Evolutionary conservation across 495 filamentous ascomycete species (phyloP), one percentile per base, ranked within the genome.

Genomic region (Filosporella fistucella): DNA sequence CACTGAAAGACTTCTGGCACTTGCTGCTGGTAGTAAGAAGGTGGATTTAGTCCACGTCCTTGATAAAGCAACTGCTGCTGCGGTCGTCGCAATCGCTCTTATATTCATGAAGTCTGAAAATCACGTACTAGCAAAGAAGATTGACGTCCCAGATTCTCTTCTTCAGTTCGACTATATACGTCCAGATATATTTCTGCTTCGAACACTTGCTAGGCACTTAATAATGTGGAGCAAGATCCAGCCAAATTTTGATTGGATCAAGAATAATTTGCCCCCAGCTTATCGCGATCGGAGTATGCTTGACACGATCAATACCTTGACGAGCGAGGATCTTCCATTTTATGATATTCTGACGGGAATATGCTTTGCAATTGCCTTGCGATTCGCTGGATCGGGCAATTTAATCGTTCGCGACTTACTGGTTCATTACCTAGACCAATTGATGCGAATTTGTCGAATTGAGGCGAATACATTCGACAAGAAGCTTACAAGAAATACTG

Each of bases 71-170:
- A 93, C 88, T 16, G 86, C 93, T 25, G 91, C 84, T 32, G 90
- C 93, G 1, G 89, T 88, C 2, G 75, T 97, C 39, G 90, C 93
- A 2, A 74, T 96, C 39, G 82, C 89, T n/a, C 76, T 97, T 32
- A 91, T 97, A 36, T 99, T 90, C 64, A 94, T 99, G 90, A 97
- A 96, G 62, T 89, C 94, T 0, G 85, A 91, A 45, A 86, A 99
- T 58, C 77, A 83, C 44, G 79, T 81, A n/a, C 71, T 99, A 37
- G 94, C 93, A 3, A 78, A 82, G 45, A 97, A 95, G 68, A 84
- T 99, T 29, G 89, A 96, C 61, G 81, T 96, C 1, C 93, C 94
- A 4, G 86, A 96, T 55, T 89, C 91, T 0, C 68, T 84, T 13
- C 74, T 91, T 45, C 87, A 96, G 42, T 96, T 95, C 60, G 94